Conservation (phyloP, 352 stramenopile species). For the Phytophthora tentaculata region DNA sequence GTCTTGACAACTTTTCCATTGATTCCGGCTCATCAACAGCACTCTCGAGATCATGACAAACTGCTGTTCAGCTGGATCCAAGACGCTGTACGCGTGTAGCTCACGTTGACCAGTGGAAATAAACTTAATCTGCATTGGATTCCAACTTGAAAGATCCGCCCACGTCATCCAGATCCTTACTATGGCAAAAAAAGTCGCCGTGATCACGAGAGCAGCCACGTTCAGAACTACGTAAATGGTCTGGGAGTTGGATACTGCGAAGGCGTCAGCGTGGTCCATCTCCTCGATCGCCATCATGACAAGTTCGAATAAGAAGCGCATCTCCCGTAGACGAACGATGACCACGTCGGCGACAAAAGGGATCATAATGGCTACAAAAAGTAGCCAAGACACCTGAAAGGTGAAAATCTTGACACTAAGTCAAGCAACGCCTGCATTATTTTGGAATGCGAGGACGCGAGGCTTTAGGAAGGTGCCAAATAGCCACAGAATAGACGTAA, state of each 20-base stretch:
- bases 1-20: neutral
- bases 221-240: slow-evolving; percentile 30
- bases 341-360: slow-evolving; percentile 46
- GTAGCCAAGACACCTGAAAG: slow-evolving; percentile 38
- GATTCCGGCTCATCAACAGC: neutral
- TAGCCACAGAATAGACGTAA: slow-evolving; percentile 4
- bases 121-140: slow-evolving; percentile 8
- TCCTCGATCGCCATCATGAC: slow-evolving; percentile 45
- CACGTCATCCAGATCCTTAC: slow-evolving; percentile 23
- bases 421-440: neutral
- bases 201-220: slow-evolving; percentile 14
- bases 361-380: slow-evolving; percentile 35
- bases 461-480: slow-evolving; percentile 8
- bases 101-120: neutral
- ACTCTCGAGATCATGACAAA: neutral
- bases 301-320: slow-evolving; percentile 60
- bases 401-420: slow-evolving; percentile 25
- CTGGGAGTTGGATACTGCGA: slow-evolving; percentile 31
- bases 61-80: neutral
- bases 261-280: slow-evolving; percentile 29
- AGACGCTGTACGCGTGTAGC: neutral
- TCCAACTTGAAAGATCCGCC: slow-evolving; percentile 42
- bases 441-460: neutral
- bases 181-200: slow-evolving; percentile 28
- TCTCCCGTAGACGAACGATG: slow-evolving; percentile 41